Evolutionary conservation across 345 rosid genomes (phyloP).

Genomic region (Arabidopsis arenosa): DNA sequence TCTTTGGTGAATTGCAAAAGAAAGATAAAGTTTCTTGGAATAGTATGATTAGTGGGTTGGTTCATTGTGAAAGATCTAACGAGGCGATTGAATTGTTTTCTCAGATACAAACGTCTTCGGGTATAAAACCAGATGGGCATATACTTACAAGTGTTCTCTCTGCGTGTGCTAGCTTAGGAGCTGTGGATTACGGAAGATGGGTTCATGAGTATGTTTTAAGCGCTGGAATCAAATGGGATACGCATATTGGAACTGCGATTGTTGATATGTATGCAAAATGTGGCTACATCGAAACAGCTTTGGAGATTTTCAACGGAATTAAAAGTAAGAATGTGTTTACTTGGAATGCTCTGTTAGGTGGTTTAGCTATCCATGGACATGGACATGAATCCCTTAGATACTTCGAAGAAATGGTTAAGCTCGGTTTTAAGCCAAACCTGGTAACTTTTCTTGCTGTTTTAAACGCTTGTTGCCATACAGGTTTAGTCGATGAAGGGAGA

Average conservation of each 20-base stretch:
- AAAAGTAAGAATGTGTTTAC: conserved; percentile 49
- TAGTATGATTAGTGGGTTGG: conserved; percentile 53
- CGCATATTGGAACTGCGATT: conserved; percentile 49
- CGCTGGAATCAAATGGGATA: conserved; percentile 49
- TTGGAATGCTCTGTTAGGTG: conserved; percentile 53
- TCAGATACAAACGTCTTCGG: conserved; percentile 47
- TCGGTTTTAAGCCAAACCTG: conserved; percentile 50
- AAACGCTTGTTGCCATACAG: conserved; percentile 52
- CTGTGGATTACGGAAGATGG: conserved; percentile 59
- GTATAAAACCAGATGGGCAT: conserved; percentile 49
- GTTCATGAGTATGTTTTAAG: conserved; percentile 51
- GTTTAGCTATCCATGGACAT: conserved; percentile 55
- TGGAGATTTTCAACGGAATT: conserved; percentile 45
- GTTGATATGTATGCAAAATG: conserved; percentile 59
- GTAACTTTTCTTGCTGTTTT: conserved; percentile 55
- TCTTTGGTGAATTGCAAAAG: conserved; percentile 46
- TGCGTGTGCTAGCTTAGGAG: conserved; percentile 57
- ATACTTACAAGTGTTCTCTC: conserved; percentile 57
- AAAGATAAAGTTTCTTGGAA: conserved; percentile 61
- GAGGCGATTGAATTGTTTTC: conserved; percentile 51
- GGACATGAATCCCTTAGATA: conserved; percentile 44
- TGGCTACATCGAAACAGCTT: conserved; percentile 53
- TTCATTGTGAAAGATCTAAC: conserved; percentile 46
- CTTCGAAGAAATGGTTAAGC: conserved; percentile 50
- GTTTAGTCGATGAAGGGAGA: conserved; percentile 54